A percentile compares a stretch with the other conserved stretches of the same genome.
Conservation (phyloP, 176 grass and related monocot genomes). For the Oryza brachyantha region DNA sequence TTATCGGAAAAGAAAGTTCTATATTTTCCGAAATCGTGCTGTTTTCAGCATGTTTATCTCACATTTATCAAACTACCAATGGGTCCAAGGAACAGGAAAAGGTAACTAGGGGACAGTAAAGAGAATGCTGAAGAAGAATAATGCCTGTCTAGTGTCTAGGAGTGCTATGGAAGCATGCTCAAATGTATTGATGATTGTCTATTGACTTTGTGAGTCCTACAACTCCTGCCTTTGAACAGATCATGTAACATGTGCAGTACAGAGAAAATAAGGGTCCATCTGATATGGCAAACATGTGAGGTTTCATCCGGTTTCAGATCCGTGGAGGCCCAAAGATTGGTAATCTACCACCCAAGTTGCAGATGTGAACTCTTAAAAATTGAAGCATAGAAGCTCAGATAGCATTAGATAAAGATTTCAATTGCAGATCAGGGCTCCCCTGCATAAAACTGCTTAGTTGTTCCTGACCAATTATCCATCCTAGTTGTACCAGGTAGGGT, state of each 20-base stretch:
- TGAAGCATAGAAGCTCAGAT: neutral
- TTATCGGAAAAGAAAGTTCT: neutral
- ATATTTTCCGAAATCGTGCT: neutral
- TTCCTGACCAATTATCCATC: conserved; percentile 6
- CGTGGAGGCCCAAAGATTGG: conserved; percentile 23
- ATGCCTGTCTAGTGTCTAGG: conserved; percentile 11
- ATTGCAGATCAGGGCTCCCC: neutral
- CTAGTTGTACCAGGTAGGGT: neutral
- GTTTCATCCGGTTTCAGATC: conserved; percentile 36
- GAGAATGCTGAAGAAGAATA: conserved; percentile 27
- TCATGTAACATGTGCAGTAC: conserved; percentile 47
- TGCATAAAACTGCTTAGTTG: neutral
- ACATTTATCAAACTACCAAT: neutral
- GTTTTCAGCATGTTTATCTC: neutral
- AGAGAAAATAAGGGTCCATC: conserved; percentile 21
- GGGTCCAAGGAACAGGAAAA: neutral
- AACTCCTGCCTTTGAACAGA: conserved; percentile 35
- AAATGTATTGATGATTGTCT: conserved; percentile 3
- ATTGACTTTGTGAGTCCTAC: conserved; percentile 48
- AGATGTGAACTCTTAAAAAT: conserved; percentile 14
- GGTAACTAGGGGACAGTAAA: conserved; percentile 19
- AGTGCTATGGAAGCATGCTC: conserved; percentile 40
- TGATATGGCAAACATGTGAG: conserved; percentile 46
- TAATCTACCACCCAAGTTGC: conserved; percentile 42
- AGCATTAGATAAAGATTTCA: neutral